A percentile compares a stretch with the other conserved stretches of the same genome.
phyloP scores from a whole-genome alignment of 2,329 filamentous ascomycete species.

The Plenodomus biglobosus region DNA sequence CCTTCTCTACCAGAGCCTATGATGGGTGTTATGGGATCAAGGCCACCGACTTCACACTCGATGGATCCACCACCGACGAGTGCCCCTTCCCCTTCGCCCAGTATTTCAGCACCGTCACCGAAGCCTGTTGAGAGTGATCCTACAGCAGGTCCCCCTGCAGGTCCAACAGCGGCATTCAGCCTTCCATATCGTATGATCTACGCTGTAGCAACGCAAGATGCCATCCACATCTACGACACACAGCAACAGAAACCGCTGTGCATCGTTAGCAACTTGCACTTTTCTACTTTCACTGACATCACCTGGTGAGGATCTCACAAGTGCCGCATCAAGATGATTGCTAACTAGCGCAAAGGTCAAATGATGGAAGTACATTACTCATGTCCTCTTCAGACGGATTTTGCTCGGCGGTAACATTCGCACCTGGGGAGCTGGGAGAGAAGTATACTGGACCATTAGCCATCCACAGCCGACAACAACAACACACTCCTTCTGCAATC shows the following conservation, averaged over 20 bases:
- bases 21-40: slow-evolving; percentile 56
- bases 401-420: slow-evolving; percentile 87
- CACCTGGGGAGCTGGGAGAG: slow-evolving; percentile 80
- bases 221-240: slow-evolving; percentile 92
- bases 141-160: slow-evolving; percentile 50
- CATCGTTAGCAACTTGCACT: slow-evolving; percentile 94
- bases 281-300: slow-evolving; percentile 94
- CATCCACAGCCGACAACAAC: slow-evolving; percentile 29
- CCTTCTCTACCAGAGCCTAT: slow-evolving; percentile 81
- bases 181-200: slow-evolving; percentile 94
- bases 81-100: slow-evolving; percentile 52
- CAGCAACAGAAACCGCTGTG: slow-evolving; percentile 93
- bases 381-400: slow-evolving; percentile 99
- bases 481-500: slow-evolving; percentile 44
- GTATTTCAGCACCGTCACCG: slow-evolving; percentile 57
- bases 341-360: slow-evolving; percentile 59
- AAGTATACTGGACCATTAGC: slow-evolving; percentile 69
- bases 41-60: slow-evolving; percentile 60
- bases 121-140: slow-evolving; percentile 54
- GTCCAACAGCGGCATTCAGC: slow-evolving; percentile 67
- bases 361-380: slow-evolving; percentile 74
- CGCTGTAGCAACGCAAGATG: slow-evolving; percentile 94
- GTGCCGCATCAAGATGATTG: neutral
- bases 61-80: slow-evolving; percentile 78
- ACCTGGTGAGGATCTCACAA: slow-evolving; percentile 66